A percentile compares a stretch with the other conserved stretches of the same genome.
These are phyloP conservation scores for Diaporthe destruens DNA, from an alignment of 2,329 filamentous ascomycete genomes.

Conservation along the genomic window DNA sequence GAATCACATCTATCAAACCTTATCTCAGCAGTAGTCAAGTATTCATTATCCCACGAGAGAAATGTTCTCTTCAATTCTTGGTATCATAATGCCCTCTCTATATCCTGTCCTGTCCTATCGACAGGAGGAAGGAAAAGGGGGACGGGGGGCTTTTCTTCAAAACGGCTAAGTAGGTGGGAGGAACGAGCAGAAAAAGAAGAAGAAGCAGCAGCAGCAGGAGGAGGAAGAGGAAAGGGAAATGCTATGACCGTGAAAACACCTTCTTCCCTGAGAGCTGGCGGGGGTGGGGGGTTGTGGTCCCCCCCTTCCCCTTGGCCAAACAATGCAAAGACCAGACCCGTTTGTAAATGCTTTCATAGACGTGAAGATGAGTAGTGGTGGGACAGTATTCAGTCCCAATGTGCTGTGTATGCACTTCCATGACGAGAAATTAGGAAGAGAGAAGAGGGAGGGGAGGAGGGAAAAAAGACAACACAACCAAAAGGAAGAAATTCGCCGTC, in stretches of 20 bases:
- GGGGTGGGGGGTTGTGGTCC: neutral
- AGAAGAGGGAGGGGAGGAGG: too few species aligned
- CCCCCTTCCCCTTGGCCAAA: slow-evolving; percentile 11
- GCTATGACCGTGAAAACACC: slow-evolving; percentile 36
- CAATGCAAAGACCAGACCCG: slow-evolving; percentile 36
- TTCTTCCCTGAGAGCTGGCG: neutral
- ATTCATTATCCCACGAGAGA: slow-evolving; percentile 2
- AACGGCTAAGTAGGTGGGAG: neutral
- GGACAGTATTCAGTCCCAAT: neutral
- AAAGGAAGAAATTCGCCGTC: slow-evolving; percentile 16
- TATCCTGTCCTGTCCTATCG: slow-evolving; percentile 4
- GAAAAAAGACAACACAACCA: slow-evolving; percentile 3
- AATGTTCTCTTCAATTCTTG: slow-evolving; percentile 38
- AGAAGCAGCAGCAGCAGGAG: neutral
- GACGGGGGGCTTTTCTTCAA: neutral
- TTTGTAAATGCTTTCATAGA: slow-evolving; percentile 39
- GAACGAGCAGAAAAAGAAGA: neutral
- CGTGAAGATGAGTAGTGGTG: neutral
- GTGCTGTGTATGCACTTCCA: slow-evolving; percentile 28
- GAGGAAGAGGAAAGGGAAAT: neutral
- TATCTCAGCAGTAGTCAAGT: neutral
- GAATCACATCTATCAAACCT: too few species aligned
- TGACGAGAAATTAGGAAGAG: neutral
- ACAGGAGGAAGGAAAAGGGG: neutral
- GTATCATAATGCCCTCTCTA: slow-evolving; percentile 40